A percentile compares a stretch with the other conserved stretches of the same genome.
phyloP scores from a whole-genome alignment of 495 filamentous ascomycete species.

The Usnea hakonensis region DNA sequence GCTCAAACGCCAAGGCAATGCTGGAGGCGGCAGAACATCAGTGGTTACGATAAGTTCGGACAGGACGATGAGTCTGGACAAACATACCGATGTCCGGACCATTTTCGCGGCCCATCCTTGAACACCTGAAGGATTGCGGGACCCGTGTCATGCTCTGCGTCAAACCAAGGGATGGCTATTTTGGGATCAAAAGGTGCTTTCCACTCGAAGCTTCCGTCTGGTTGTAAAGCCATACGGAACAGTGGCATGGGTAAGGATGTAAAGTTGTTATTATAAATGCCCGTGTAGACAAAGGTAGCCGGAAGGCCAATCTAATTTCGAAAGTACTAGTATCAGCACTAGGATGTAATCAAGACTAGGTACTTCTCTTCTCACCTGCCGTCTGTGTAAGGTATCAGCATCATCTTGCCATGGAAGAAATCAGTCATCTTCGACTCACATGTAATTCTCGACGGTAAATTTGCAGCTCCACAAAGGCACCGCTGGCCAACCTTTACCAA shows the following conservation, averaged over 20 bases:
- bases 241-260: slow-evolving; percentile 86
- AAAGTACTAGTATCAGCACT: not conserved
- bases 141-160: slow-evolving; percentile 93
- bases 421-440: slow-evolving; percentile 37
- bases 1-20: slow-evolving; percentile 86
- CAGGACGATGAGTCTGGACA: not conserved
- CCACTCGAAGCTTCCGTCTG: slow-evolving; percentile 85
- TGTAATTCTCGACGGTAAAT: slow-evolving; percentile 83
- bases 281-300: slow-evolving; percentile 88
- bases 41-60: not conserved
- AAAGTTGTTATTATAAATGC: slow-evolving; percentile 99
- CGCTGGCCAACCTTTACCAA: slow-evolving; percentile 65
- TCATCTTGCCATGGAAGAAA: not conserved
- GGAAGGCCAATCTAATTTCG: slow-evolving; percentile 55
- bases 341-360: not conserved
- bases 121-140: slow-evolving; percentile 92
- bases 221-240: slow-evolving; percentile 82
- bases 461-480: slow-evolving; percentile 89
- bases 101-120: slow-evolving; percentile 83
- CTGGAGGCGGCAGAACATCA: slow-evolving; percentile 34
- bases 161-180: slow-evolving; percentile 86
- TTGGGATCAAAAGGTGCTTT: slow-evolving; percentile 88
- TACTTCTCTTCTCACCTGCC: not conserved
- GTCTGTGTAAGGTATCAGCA: not conserved
- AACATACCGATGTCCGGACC: slow-evolving; percentile 66